A percentile compares a stretch with the other conserved stretches of the same genome.
phyloP scores from a whole-genome alignment of 805 yeast species.

The Ogataea methanolica region DNA sequence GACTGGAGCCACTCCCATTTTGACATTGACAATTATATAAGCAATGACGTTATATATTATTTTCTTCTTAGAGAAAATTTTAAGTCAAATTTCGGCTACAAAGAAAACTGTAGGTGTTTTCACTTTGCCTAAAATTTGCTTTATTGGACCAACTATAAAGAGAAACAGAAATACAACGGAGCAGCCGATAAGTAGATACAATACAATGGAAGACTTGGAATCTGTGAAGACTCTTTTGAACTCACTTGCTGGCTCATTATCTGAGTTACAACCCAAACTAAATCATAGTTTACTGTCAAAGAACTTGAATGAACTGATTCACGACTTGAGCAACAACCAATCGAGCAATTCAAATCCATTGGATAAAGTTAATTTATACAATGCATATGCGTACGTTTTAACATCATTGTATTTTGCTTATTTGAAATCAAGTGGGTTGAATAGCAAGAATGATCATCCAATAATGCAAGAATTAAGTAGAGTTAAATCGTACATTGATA shows the following conservation, averaged over 20 bases:
- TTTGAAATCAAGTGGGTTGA: constrained; percentile 53
- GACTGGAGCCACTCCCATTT: no score
- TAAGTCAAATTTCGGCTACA: no score
- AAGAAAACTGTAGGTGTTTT: no score
- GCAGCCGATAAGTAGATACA: no score
- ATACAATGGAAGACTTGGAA: constrained; percentile 42
- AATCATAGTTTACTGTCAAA: constrained; percentile 31
- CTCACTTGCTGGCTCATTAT: constrained; percentile 35
- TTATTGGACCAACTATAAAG: no score
- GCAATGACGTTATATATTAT: no score
- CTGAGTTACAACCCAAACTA: constrained; percentile 32
- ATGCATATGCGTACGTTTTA: constrained; percentile 44
- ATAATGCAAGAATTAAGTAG: constrained; percentile 63
- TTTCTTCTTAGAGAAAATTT: no score
- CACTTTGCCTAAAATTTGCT: no score
- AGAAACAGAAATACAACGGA: no score
- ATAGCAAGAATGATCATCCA: constrained; percentile 49
- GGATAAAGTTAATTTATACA: constrained; percentile 30
- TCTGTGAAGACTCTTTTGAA: constrained; percentile 36
- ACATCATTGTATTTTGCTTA: constrained; percentile 56
- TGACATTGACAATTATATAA: no score
- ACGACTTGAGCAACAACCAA: constrained; percentile 1
- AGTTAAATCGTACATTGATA: constrained; percentile 63
- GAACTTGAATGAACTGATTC: constrained; percentile 35
- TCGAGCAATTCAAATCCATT: constrained; percentile 10